These are phyloP conservation scores for Picochlorum sp. DNA, from an alignment of 139 green algal species.

Conservation along the genomic window DNA sequence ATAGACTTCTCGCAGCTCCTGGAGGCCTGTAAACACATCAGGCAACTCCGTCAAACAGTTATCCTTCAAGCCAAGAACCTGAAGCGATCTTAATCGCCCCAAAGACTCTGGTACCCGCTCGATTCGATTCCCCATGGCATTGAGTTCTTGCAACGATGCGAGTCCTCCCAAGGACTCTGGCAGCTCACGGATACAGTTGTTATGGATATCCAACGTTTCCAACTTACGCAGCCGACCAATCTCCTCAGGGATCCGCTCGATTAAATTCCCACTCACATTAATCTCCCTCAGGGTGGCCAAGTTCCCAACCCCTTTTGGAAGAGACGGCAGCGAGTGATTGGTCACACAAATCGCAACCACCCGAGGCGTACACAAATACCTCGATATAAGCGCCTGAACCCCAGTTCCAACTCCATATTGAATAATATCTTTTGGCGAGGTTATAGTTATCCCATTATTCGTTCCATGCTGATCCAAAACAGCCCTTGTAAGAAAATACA, in stretches of 20 bases:
- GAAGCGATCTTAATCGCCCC: slow-evolving; percentile 23
- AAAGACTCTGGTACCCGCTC: slow-evolving; percentile 47
- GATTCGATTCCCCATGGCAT: slow-evolving; percentile 44
- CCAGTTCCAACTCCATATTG: background rate
- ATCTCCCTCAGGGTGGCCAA: slow-evolving; percentile 6
- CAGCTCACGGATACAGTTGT: slow-evolving; percentile 35
- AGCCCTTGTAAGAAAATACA: background rate
- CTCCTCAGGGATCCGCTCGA: slow-evolving; percentile 44
- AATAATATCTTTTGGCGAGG: slow-evolving; percentile 1
- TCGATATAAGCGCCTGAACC: background rate
- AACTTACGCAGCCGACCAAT: slow-evolving; percentile 43
- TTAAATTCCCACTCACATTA: slow-evolving; percentile 17
- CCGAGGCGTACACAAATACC: background rate
- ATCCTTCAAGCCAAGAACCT: slow-evolving; percentile 38
- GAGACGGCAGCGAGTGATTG: background rate
- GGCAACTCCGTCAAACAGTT: slow-evolving; percentile 30
- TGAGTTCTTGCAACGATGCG: slow-evolving; percentile 29
- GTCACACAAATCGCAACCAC: slow-evolving; percentile 3
- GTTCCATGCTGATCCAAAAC: background rate
- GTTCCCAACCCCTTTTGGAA: slow-evolving; percentile 9
- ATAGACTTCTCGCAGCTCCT: slow-evolving; percentile 24
- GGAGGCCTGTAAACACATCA: slow-evolving; percentile 19
- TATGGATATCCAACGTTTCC: slow-evolving; percentile 44
- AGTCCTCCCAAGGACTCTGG: slow-evolving; percentile 35
- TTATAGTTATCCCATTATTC: slow-evolving; percentile 2